These are phyloP conservation scores for Malus sieversii DNA, from an alignment of 306 rosid species.

Conservation along the genomic window DNA sequence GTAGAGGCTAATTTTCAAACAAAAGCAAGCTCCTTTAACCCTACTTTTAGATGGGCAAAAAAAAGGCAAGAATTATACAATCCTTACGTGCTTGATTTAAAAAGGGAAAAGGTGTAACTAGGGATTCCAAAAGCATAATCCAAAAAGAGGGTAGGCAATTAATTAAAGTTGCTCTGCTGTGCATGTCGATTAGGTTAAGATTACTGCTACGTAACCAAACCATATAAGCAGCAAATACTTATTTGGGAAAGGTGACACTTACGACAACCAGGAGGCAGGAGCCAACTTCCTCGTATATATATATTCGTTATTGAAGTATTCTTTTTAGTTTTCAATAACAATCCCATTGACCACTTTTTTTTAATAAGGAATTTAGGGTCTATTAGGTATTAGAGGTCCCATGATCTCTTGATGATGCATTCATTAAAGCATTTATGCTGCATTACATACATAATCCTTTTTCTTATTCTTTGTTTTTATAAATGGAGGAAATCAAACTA, in stretches of 20 bases:
- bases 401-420: neutral
- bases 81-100: constrained; percentile 9
- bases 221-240: neutral
- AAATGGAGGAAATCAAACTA: too few species aligned
- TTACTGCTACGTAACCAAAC: neutral
- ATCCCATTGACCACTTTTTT: neutral
- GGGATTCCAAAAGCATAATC: constrained; percentile 15
- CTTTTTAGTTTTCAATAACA: neutral
- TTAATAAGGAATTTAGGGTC: neutral
- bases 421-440: neutral
- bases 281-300: constrained; percentile 3
- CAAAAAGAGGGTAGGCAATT: neutral
- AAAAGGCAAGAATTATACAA: constrained; percentile 1
- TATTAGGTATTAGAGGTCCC: neutral
- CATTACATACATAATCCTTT: neutral
- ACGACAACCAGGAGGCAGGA: neutral
- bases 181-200: constrained; percentile 8
- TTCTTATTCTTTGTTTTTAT: too few species aligned
- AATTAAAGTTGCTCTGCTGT: neutral
- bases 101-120: constrained; percentile 6
- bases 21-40: constrained; percentile 17
- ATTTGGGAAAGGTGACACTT: neutral
- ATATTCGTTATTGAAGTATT: neutral
- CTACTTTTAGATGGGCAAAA: constrained; percentile 6
- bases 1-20: neutral